These are phyloP conservation scores for Patellifolia procumbens DNA, from an alignment of 179 eudicot species.

Conservation along the genomic window DNA sequence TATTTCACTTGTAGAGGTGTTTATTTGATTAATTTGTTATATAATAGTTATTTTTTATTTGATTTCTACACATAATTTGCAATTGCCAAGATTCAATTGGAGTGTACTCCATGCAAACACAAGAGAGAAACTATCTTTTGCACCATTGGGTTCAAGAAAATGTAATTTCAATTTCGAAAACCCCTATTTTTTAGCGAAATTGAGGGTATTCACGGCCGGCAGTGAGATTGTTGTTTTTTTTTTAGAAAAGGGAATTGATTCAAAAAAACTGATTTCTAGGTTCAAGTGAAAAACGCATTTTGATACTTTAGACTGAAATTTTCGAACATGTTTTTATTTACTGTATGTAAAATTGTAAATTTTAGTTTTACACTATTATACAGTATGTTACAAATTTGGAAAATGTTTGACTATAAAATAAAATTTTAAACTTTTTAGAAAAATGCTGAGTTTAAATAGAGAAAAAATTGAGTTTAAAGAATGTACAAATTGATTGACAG, in stretches of 20 bases:
- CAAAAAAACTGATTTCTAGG: background rate
- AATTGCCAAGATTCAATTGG: background rate
- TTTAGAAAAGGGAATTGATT: background rate
- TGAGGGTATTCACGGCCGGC: too few species aligned
- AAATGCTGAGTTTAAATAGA: too few species aligned
- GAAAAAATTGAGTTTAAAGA: background rate
- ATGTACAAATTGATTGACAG: background rate
- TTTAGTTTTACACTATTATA: too few species aligned
- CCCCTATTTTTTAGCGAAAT: background rate
- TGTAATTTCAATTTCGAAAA: background rate
- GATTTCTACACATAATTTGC: background rate
- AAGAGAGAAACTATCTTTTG: background rate
- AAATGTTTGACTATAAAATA: too few species aligned
- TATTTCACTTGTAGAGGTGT: conserved; percentile 17
- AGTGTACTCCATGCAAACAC: background rate
- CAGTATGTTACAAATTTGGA: too few species aligned
- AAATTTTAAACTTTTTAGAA: too few species aligned
- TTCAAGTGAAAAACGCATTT: background rate
- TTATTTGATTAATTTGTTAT: conserved; percentile 18
- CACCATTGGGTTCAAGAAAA: background rate
- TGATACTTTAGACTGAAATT: background rate
- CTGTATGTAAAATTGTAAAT: background rate
- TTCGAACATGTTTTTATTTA: background rate
- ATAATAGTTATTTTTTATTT: background rate
- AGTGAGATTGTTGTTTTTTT: too few species aligned